phyloP scores from a whole-genome alignment of 176 grass and related monocot species.

The Musa itinerans region DNA sequence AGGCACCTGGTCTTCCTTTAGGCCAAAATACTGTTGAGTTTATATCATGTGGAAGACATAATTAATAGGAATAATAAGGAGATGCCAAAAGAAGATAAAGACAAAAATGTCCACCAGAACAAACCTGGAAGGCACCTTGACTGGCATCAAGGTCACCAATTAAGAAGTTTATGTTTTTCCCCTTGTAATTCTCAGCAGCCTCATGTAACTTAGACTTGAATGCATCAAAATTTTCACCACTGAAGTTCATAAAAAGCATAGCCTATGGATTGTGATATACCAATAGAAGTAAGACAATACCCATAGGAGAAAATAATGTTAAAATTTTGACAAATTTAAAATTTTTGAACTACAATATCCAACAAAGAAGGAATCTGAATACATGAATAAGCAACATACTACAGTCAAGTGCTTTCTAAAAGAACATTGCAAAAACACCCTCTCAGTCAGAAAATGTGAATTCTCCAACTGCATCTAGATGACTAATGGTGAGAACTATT shows the following conservation, averaged over 20 bases:
- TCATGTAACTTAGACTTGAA: constrained; percentile 59
- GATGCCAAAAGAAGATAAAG: neutral
- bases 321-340: too few species aligned
- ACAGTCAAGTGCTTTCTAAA: too few species aligned
- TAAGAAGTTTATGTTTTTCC: constrained; percentile 75
- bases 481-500: too few species aligned
- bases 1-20: constrained; percentile 55
- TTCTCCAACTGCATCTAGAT: too few species aligned
- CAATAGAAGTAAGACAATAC: neutral
- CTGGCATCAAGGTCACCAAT: constrained; percentile 58
- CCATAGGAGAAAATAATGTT: too few species aligned
- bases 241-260: constrained; percentile 83
- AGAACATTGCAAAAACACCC: too few species aligned
- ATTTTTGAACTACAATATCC: too few species aligned
- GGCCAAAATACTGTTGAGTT: constrained; percentile 63
- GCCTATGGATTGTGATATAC: constrained; percentile 36
- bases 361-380: too few species aligned
- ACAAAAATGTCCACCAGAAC: constrained; percentile 17
- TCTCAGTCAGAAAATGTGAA: too few species aligned
- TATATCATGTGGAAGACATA: constrained; percentile 15
- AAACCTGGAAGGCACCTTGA: constrained; percentile 60
- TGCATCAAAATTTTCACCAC: constrained; percentile 31
- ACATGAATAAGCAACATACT: too few species aligned
- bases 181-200: constrained; percentile 51
- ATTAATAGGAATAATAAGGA: constrained; percentile 4